phyloP scores from a whole-genome alignment of 805 yeast genomes.

The Yarrowia sp. region DNA sequence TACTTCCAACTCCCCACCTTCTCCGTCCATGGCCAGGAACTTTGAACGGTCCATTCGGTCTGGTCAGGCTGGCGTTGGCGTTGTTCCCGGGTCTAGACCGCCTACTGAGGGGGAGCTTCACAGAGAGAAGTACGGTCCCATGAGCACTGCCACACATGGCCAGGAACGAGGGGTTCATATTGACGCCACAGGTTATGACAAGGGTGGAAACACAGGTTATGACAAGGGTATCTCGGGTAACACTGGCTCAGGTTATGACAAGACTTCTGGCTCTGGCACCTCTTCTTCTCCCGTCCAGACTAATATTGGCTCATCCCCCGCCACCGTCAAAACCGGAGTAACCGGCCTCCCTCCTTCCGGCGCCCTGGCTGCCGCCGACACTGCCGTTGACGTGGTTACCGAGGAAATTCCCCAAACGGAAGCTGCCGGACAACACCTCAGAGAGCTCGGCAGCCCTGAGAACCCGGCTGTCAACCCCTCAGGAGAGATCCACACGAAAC shows the following conservation, averaged over 20 bases:
- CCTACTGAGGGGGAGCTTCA: constrained; percentile 8
- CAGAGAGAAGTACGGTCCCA: constrained; percentile 1
- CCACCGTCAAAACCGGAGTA: background rate
- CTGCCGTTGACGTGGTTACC: background rate
- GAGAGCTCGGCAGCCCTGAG: background rate
- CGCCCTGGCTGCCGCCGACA: background rate
- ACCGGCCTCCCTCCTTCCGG: constrained; percentile 9
- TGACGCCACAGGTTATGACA: constrained; percentile 1
- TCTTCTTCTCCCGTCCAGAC: background rate
- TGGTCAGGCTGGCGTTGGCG: constrained; percentile 16
- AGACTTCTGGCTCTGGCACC: too few species aligned
- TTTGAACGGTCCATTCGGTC: constrained; percentile 3
- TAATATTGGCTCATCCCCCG: background rate
- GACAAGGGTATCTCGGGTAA: background rate
- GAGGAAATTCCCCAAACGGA: constrained; percentile 1
- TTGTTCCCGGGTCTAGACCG: constrained; percentile 9
- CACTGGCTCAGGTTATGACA: background rate
- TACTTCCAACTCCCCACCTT: background rate
- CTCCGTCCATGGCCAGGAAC: background rate
- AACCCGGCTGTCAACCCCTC: constrained; percentile 8
- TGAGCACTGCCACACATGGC: background rate
- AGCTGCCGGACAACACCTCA: background rate
- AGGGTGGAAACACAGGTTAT: background rate
- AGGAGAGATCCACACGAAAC: constrained; percentile 3
- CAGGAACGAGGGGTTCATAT: constrained; percentile 2